A percentile compares a stretch with the other conserved stretches of the same genome.
These are phyloP conservation scores for Calonectria naviculata DNA, from an alignment of 2,329 filamentous ascomycete genomes.

Conservation along the genomic window DNA sequence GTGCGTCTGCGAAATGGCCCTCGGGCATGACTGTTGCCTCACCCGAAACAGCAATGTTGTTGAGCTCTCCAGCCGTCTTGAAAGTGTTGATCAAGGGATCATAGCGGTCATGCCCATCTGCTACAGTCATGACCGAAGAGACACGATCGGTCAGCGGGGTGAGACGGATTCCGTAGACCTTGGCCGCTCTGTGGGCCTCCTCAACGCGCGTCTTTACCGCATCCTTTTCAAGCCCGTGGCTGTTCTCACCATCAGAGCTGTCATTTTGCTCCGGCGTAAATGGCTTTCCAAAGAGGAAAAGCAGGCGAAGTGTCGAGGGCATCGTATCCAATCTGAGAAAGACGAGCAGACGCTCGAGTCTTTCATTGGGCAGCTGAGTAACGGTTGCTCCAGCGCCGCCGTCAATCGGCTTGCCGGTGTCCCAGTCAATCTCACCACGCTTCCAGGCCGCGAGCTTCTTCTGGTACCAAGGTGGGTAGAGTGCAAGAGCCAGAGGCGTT, in stretches of 20 bases:
- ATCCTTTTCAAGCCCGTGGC: background rate
- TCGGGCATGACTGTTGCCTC: slow-evolving; percentile 5
- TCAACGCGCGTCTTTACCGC: background rate
- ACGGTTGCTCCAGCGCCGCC: background rate
- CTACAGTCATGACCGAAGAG: slow-evolving; percentile 13
- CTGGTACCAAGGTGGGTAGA: slow-evolving; percentile 76
- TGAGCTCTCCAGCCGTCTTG: slow-evolving; percentile 8
- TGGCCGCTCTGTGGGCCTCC: background rate
- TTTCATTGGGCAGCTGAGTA: background rate
- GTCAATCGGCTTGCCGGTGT: slow-evolving; percentile 47
- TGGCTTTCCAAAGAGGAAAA: slow-evolving; percentile 7
- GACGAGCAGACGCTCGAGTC: background rate
- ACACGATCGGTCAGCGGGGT: slow-evolving; percentile 1
- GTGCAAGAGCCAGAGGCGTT: slow-evolving; percentile 76
- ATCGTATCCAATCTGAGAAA: slow-evolving; percentile 13
- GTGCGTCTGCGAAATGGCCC: slow-evolving; percentile 1
- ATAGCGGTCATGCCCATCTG: background rate
- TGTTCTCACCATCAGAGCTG: background rate
- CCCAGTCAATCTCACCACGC: slow-evolving; percentile 90
- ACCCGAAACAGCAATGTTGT: slow-evolving; percentile 12
- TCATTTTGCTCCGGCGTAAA: background rate
- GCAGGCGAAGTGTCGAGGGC: background rate
- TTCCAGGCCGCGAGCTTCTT: slow-evolving; percentile 67
- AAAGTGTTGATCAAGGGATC: slow-evolving; percentile 17
- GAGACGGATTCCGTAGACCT: slow-evolving; percentile 11